Evolutionary conservation across 257 asterid genomes (phyloP).

Genomic region (Verbena officinalis): DNA sequence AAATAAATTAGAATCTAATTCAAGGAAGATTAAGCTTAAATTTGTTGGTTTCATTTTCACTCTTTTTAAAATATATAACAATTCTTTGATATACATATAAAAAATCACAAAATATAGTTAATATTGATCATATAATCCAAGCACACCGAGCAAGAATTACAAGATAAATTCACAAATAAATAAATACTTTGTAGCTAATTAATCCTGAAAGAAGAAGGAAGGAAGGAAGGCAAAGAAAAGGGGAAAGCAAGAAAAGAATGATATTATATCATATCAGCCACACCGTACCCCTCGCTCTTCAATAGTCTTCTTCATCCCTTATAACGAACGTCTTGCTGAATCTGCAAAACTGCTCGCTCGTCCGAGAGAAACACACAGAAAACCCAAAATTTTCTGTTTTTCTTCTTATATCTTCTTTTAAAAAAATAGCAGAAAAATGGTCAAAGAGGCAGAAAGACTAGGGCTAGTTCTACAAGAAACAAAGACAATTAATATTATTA

Average conservation of each 20-base stretch:
- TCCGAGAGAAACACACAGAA: not conserved
- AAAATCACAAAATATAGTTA: too few species aligned
- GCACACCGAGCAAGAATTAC: too few species aligned
- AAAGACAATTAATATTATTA: slow-evolving; percentile 20
- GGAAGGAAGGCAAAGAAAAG: not conserved
- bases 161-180: too few species aligned
- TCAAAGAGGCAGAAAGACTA: slow-evolving; percentile 13
- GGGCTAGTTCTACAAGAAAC: slow-evolving; percentile 5
- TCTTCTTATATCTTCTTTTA: not conserved
- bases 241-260: slow-evolving; percentile 18
- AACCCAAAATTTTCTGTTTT: not conserved
- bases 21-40: too few species aligned
- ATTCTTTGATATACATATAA: too few species aligned
- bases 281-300: not conserved
- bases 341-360: not conserved
- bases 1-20: too few species aligned
- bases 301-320: not conserved
- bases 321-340: not conserved
- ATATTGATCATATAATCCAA: too few species aligned
- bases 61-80: too few species aligned
- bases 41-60: too few species aligned
- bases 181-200: slow-evolving; percentile 15
- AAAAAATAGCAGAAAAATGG: slow-evolving; percentile 21
- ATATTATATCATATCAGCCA: not conserved
- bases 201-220: slow-evolving; percentile 1